phyloP scores from a whole-genome alignment of 2,329 filamentous ascomycete genomes.

The Colletotrichum somersetense region DNA sequence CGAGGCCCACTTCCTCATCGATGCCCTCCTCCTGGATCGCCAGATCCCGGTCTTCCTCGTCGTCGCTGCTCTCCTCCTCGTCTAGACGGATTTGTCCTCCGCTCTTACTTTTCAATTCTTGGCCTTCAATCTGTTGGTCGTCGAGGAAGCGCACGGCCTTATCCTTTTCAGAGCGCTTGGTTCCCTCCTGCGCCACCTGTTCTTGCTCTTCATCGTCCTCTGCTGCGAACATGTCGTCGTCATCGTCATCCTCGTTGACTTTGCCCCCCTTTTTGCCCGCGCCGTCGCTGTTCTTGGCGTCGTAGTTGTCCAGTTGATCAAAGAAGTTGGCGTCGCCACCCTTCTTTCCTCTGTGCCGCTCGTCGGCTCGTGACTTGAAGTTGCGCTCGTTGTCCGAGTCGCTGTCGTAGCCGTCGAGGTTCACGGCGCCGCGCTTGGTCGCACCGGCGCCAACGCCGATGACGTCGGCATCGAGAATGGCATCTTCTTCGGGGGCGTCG shows the following conservation, averaged over 20 bases:
- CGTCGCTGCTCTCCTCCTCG: conserved; percentile 68
- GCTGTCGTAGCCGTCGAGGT: conserved; percentile 96
- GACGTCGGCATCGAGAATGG: conserved; percentile 89
- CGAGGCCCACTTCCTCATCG: conserved; percentile 91
- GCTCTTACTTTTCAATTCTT: conserved; percentile 79
- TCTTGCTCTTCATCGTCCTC: conserved; percentile 62
- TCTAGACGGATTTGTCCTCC: conserved; percentile 78
- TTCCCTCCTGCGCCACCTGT: conserved; percentile 43
- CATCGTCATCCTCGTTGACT: conserved; percentile 55
- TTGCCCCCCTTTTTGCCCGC: conserved; percentile 50
- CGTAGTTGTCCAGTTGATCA: conserved; percentile 68
- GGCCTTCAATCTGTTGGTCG: conserved; percentile 78
- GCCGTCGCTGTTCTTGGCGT: conserved; percentile 58
- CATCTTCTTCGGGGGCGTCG: conserved; percentile 80
- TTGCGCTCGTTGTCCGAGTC: conserved; percentile 89
- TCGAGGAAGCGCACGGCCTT: conserved; percentile 73
- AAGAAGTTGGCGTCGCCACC: conserved; percentile 62
- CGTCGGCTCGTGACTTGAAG: conserved; percentile 80
- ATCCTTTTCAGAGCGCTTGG: conserved; percentile 59
- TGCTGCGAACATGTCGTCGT: conserved; percentile 84
- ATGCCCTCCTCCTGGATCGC: conserved; percentile 81
- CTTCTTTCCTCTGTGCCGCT: conserved; percentile 60
- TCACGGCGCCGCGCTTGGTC: conserved; percentile 93
- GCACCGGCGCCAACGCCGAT: conserved; percentile 82
- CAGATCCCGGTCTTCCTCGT: conserved; percentile 79